Evolutionary conservation across 768 basidiomycete genomes (phyloP).

Genomic region (Lentinula edodes): DNA sequence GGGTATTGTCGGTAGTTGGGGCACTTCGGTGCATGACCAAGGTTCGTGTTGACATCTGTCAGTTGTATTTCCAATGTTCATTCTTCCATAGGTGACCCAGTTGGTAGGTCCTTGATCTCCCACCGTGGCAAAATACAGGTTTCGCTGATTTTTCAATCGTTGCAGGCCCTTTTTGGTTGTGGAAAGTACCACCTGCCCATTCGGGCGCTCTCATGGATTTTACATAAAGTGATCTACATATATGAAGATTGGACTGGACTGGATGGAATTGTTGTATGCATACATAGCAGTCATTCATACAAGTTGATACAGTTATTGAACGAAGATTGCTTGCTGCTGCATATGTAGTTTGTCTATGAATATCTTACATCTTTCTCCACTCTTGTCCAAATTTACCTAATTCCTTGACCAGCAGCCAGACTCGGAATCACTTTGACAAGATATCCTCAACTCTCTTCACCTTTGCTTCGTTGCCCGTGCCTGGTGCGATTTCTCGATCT

Average conservation of each 20-base stretch:
- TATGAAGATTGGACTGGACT: neutral
- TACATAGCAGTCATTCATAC: too few species aligned
- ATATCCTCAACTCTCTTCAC: slow-evolving; percentile 79
- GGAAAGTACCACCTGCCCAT: slow-evolving; percentile 45
- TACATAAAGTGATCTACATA: neutral
- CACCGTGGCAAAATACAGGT: neutral
- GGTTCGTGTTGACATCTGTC: slow-evolving; percentile 25
- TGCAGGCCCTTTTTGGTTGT: slow-evolving; percentile 69
- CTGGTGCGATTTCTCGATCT: slow-evolving; percentile 55
- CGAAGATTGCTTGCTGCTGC: too few species aligned
- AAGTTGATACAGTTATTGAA: too few species aligned
- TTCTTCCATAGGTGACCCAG: slow-evolving; percentile 47
- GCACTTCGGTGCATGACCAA: slow-evolving; percentile 52
- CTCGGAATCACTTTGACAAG: slow-evolving; percentile 27
- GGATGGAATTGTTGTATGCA: neutral
- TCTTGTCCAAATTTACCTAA: too few species aligned
- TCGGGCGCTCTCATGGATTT: slow-evolving; percentile 29
- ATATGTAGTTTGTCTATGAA: too few species aligned
- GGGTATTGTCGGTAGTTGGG: slow-evolving; percentile 68
- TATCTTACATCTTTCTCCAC: neutral
- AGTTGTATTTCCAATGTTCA: neutral
- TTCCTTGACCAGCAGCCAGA: neutral
- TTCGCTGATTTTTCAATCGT: slow-evolving; percentile 7
- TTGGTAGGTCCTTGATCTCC: slow-evolving; percentile 35
- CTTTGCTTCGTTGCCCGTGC: slow-evolving; percentile 75